A percentile compares a stretch with the other conserved stretches of the same genome.
Conservation (phyloP, 1,284 basidiomycete species). For the Tilletia indica region DNA sequence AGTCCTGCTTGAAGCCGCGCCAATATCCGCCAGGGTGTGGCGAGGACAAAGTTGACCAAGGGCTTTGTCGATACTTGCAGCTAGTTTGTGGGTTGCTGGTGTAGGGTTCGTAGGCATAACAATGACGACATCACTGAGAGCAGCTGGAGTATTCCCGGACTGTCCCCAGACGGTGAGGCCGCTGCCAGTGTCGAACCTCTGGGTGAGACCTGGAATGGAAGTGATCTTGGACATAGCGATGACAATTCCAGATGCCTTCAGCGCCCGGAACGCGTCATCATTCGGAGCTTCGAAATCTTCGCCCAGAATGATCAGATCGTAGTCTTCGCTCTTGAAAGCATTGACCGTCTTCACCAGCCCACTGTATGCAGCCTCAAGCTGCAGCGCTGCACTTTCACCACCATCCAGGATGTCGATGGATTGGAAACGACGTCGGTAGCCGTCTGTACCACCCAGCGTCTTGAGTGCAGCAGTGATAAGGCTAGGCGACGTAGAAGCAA, state of each 20-base stretch:
- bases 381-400: not conserved
- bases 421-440: not conserved
- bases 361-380: not conserved
- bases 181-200: not conserved
- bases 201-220: not conserved
- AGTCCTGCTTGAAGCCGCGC: not conserved
- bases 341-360: not conserved
- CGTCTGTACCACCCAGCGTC: not conserved
- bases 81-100: not conserved
- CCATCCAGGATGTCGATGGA: not conserved
- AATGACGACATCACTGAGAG: not conserved
- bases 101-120: not conserved
- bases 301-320: conserved; percentile 1
- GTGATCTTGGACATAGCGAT: conserved; percentile 1
- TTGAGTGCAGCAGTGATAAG: conserved; percentile 1
- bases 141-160: not conserved
- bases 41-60: conserved; percentile 1
- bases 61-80: conserved; percentile 1
- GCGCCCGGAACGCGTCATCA: not conserved
- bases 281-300: not conserved
- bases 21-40: conserved; percentile 1
- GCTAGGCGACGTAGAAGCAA: not conserved
- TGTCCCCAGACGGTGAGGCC: not conserved
- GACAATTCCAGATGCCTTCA: conserved; percentile 1
- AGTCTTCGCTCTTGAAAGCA: not conserved